These are phyloP conservation scores for Ceratobasidium sp. DNA, from an alignment of 1,284 basidiomycete genomes.

Conservation along the genomic window DNA sequence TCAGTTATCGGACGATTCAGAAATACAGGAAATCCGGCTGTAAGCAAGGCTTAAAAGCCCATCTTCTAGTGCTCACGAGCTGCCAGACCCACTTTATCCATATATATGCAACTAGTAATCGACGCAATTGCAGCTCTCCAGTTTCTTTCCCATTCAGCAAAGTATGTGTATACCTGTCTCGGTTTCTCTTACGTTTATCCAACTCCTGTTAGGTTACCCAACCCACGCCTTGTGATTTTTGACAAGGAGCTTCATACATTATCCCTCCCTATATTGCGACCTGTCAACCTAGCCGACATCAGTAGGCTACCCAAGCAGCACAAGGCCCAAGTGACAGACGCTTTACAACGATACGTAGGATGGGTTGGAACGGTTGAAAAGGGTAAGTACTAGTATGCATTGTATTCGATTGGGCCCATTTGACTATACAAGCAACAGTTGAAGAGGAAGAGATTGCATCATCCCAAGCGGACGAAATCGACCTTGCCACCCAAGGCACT, in stretches of 20 bases:
- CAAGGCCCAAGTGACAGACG: conserved; percentile 20
- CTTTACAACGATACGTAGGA: conserved; percentile 39
- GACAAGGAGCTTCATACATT: conserved; percentile 70
- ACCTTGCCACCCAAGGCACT: not conserved
- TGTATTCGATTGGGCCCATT: no score
- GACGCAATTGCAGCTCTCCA: conserved; percentile 51
- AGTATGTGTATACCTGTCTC: conserved; percentile 24
- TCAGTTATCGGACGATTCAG: conserved; percentile 43
- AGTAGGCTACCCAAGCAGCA: not conserved
- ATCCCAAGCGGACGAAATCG: conserved; percentile 38
- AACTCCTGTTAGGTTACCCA: conserved; percentile 47
- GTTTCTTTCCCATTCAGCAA: conserved; percentile 54
- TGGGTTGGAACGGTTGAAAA: conserved; percentile 44
- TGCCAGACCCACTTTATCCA: conserved; percentile 40
- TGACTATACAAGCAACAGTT: not conserved
- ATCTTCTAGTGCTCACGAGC: not conserved
- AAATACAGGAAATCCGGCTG: conserved; percentile 43
- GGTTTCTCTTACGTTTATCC: not conserved
- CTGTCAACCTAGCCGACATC: conserved; percentile 3
- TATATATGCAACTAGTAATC: conserved; percentile 43
- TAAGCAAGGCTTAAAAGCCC: conserved; percentile 45
- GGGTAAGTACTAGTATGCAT: conserved; percentile 10
- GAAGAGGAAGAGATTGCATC: conserved; percentile 37
- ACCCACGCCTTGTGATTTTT: conserved; percentile 63
- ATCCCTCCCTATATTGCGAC: conserved; percentile 64